Evolutionary conservation across 345 rosid genomes (phyloP).

Genomic region (Populus alba): DNA sequence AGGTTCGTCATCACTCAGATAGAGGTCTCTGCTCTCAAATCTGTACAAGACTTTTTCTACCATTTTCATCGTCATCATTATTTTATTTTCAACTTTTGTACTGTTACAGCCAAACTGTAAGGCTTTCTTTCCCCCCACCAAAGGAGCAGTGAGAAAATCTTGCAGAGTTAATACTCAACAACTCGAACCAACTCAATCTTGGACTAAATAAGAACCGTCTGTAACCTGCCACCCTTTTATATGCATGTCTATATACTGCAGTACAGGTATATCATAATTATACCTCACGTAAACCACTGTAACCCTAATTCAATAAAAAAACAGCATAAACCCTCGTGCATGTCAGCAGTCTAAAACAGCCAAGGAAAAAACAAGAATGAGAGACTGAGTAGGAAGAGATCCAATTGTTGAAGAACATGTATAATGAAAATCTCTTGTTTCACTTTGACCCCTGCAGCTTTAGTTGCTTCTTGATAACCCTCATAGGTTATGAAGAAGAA

Average conservation of each 20-base stretch:
- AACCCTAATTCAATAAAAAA: slow-evolving; percentile 39
- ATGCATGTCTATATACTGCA: not conserved
- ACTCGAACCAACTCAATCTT: not conserved
- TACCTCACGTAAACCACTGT: slow-evolving; percentile 30
- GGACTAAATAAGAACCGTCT: not conserved
- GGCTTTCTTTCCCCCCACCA: not conserved
- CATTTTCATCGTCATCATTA: not conserved
- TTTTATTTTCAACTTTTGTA: not conserved
- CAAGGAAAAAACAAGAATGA: not conserved
- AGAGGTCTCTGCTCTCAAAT: not conserved
- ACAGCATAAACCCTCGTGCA: not conserved
- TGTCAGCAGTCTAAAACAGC: not conserved
- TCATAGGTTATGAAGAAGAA: not conserved
- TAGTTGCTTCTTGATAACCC: not conserved
- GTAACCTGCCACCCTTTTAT: not conserved
- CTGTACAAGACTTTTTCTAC: not conserved
- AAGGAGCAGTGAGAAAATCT: not conserved
- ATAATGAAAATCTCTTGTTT: not conserved
- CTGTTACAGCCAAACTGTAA: not conserved
- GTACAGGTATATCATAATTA: not conserved
- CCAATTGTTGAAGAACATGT: not conserved
- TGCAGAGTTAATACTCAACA: not conserved
- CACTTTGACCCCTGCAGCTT: not conserved
- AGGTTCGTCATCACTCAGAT: not conserved
- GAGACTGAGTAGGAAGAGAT: not conserved